Evolutionary conservation across 352 stramenopile species (phyloP).

Genomic region (Globisporangium cystogenes): DNA sequence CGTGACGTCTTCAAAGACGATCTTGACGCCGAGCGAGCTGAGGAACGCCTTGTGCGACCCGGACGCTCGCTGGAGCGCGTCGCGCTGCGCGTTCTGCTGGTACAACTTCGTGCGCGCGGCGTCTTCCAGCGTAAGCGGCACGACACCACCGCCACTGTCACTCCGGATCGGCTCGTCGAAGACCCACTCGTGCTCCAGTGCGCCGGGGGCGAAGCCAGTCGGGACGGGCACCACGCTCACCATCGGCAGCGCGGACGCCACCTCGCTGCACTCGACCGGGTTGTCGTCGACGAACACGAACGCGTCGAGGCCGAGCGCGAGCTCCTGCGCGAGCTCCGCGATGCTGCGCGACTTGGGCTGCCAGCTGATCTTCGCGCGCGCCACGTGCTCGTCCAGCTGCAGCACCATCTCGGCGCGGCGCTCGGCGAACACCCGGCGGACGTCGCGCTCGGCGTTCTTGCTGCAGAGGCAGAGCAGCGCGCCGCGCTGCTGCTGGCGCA

Average conservation of each 20-base stretch:
- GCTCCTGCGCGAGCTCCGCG: conserved; percentile 34
- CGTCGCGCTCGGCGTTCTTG: conserved; percentile 60
- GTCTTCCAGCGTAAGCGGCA: conserved; percentile 34
- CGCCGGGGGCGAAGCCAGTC: conserved; percentile 21
- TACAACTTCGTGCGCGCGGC: conserved; percentile 46
- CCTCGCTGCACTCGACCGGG: conserved; percentile 60
- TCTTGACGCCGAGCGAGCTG: conserved; percentile 60
- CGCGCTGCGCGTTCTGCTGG: conserved; percentile 39
- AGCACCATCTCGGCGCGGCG: conserved; percentile 45
- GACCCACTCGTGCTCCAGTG: conserved; percentile 45
- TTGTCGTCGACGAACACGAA: conserved; percentile 79
- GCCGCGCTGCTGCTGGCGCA: conserved; percentile 34
- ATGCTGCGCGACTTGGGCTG: conserved; percentile 59
- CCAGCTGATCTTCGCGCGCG: conserved; percentile 50
- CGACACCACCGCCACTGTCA: neutral
- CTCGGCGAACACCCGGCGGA: conserved; percentile 36
- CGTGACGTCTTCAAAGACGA: conserved; percentile 48
- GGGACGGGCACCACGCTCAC: conserved; percentile 47
- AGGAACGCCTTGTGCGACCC: conserved; percentile 51
- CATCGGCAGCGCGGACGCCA: conserved; percentile 32
- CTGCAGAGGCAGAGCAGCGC: conserved; percentile 64
- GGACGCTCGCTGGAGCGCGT: conserved; percentile 22
- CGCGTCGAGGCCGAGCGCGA: conserved; percentile 51
- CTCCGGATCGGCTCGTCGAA: conserved; percentile 29
- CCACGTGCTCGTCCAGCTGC: conserved; percentile 42